Conservation (phyloP, 1,284 basidiomycete species). For the Ustilago nuda region DNA sequence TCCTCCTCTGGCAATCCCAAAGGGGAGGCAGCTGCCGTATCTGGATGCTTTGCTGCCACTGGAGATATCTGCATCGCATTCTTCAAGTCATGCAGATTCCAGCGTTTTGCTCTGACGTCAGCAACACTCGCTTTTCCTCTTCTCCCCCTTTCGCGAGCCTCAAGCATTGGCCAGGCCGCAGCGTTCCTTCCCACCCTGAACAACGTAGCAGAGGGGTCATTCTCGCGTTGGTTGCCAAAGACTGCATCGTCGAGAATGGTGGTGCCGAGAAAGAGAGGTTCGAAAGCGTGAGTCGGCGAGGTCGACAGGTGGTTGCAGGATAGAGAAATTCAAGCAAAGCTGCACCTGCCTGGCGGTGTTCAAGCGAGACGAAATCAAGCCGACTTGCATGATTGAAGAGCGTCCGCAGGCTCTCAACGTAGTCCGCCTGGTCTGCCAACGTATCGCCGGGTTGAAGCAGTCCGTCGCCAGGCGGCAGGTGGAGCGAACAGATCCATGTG, state of each 20-base stretch:
- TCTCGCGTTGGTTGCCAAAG: conserved; percentile 26
- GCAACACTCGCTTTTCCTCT: neutral
- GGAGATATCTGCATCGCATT: conserved; percentile 4
- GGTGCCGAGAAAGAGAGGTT: conserved; percentile 44
- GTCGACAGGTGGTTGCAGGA: conserved; percentile 26
- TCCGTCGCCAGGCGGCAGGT: conserved; percentile 38
- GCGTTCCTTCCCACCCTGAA: conserved; percentile 3
- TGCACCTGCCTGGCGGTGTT: conserved; percentile 35
- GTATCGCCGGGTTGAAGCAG: conserved; percentile 40
- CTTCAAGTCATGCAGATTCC: conserved; percentile 10
- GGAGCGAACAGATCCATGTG: conserved; percentile 18
- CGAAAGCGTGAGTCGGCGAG: conserved; percentile 37
- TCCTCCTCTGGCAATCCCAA: neutral
- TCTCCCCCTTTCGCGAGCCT: neutral
- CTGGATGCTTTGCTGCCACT: conserved; percentile 7
- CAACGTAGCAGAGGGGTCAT: neutral
- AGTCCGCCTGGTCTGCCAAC: conserved; percentile 32
- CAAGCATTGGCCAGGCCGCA: neutral
- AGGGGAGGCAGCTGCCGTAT: neutral
- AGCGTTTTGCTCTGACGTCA: conserved; percentile 20
- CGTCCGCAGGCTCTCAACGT: conserved; percentile 29
- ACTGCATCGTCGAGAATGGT: conserved; percentile 29
- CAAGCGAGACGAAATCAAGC: conserved; percentile 32
- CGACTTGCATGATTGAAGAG: conserved; percentile 33
- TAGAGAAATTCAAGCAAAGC: conserved; percentile 33